phyloP scores from a whole-genome alignment of 2,329 filamentous ascomycete species.

The Tolypocladium nubicola region DNA sequence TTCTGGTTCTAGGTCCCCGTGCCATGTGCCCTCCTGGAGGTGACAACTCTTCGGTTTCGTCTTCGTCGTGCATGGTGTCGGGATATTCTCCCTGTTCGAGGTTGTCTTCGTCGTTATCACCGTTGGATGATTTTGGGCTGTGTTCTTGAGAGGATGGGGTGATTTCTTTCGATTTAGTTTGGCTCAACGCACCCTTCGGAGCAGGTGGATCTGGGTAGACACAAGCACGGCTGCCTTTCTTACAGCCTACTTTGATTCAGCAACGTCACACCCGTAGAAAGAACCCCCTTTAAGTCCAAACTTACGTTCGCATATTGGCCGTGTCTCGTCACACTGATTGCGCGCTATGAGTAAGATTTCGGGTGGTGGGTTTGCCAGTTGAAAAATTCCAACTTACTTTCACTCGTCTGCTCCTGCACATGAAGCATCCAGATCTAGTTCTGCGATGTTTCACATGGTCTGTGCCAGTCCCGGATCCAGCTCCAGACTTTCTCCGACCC shows the following conservation, averaged over 20 bases:
- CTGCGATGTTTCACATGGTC: slow-evolving; percentile 84
- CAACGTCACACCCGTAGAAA: neutral
- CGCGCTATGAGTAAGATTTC: slow-evolving; percentile 5
- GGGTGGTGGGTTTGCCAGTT: slow-evolving; percentile 12
- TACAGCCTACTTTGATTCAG: slow-evolving; percentile 54
- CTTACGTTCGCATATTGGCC: slow-evolving; percentile 74
- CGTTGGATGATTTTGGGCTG: slow-evolving; percentile 45
- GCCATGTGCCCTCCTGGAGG: slow-evolving; percentile 8
- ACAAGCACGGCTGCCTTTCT: slow-evolving; percentile 85
- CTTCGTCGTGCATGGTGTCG: slow-evolving; percentile 44
- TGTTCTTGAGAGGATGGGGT: slow-evolving; percentile 24
- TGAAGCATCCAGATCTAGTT: slow-evolving; percentile 88
- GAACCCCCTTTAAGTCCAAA: neutral
- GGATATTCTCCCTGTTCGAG: slow-evolving; percentile 31
- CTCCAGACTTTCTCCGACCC: slow-evolving; percentile 37
- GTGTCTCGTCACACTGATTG: slow-evolving; percentile 77
- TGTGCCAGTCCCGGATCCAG: slow-evolving; percentile 29
- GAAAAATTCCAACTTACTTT: slow-evolving; percentile 42
- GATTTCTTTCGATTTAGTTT: slow-evolving; percentile 26
- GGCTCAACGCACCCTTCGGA: slow-evolving; percentile 22
- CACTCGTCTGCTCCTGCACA: slow-evolving; percentile 78
- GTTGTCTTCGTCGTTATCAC: slow-evolving; percentile 30
- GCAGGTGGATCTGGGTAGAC: slow-evolving; percentile 67
- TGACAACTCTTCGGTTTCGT: slow-evolving; percentile 30
- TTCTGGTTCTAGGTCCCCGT: slow-evolving; percentile 16